Conservation (phyloP, 2,329 filamentous ascomycete genomes). For the Iodosphaeria phyllophila region DNA sequence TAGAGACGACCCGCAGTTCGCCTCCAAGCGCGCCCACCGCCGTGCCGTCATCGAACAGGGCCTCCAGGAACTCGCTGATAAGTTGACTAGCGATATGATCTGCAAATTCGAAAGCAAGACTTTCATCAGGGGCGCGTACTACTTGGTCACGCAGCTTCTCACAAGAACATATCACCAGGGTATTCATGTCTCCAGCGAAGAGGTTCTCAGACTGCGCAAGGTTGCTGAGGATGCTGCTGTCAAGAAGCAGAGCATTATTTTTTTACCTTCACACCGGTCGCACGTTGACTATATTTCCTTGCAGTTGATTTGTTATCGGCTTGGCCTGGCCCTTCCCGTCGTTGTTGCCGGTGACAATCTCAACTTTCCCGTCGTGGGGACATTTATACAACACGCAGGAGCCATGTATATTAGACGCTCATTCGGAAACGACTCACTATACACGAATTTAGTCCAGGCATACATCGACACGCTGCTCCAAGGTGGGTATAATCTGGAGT, state of each 20-base stretch:
- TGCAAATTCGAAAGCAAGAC: constrained; percentile 95
- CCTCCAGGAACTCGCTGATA: constrained; percentile 64
- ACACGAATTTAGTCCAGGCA: constrained; percentile 80
- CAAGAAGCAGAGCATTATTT: constrained; percentile 90
- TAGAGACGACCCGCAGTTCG: constrained; percentile 33
- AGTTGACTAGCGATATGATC: constrained; percentile 88
- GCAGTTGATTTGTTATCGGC: constrained; percentile 85
- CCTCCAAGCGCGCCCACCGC: constrained; percentile 30
- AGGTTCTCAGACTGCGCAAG: constrained; percentile 64
- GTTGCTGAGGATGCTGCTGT: constrained; percentile 68
- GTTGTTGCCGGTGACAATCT: constrained; percentile 93
- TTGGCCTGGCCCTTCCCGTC: constrained; percentile 75
- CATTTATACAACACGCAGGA: constrained; percentile 80
- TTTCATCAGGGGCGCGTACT: constrained; percentile 87
- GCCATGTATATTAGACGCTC: constrained; percentile 92
- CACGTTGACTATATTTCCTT: constrained; percentile 94
- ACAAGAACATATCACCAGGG: constrained; percentile 88
- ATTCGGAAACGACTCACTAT: constrained; percentile 83
- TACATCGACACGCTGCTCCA: constrained; percentile 89
- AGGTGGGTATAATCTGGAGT: constrained; percentile 86
- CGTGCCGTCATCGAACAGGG: constrained; percentile 50
- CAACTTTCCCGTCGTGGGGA: constrained; percentile 79
- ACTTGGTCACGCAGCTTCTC: constrained; percentile 68
- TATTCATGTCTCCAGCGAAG: constrained; percentile 90
- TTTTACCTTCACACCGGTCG: constrained; percentile 82